Percentiles rank a stretch among this genome's conserved stretches.
Evolutionary conservation across 257 asterid genomes (phyloP).

Genomic region (Primulina tabacum): DNA sequence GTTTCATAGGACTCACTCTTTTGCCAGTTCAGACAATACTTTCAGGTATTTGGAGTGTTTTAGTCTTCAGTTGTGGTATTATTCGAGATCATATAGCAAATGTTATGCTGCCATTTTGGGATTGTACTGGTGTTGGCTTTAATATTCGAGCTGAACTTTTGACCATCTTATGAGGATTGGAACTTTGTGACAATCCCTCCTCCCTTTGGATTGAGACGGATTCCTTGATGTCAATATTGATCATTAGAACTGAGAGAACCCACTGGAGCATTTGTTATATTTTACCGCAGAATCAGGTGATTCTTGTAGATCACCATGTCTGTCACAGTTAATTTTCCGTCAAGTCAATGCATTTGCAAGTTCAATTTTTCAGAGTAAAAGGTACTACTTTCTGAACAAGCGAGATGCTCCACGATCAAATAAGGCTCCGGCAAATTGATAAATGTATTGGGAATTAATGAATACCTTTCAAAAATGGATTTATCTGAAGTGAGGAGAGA

Average conservation of each 20-base stretch:
- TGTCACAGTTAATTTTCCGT: not conserved
- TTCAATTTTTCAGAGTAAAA: not conserved
- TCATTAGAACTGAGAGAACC: too few relatives aligned
- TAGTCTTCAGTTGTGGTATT: not conserved
- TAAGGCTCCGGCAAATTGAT: not conserved
- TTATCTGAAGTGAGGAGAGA: conserved; percentile 86
- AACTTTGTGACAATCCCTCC: not conserved
- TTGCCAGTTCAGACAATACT: too few relatives aligned
- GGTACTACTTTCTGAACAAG: not conserved
- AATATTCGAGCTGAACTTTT: too few relatives aligned
- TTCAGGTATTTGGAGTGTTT: not conserved
- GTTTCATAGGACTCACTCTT: too few relatives aligned
- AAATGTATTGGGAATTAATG: not conserved
- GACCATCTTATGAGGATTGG: not conserved
- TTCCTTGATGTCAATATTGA: too few relatives aligned
- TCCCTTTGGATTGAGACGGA: not conserved
- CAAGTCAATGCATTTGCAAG: not conserved
- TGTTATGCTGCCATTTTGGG: not conserved
- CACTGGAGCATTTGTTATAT: too few relatives aligned
- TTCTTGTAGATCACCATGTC: not conserved
- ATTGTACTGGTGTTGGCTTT: not conserved
- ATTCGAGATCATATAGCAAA: not conserved
- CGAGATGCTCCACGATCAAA: not conserved
- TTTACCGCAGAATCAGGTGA: not conserved
- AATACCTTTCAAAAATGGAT: conserved; percentile 82